Conservation (phyloP, 495 filamentous ascomycete species). For the Thozetella sp. region DNA sequence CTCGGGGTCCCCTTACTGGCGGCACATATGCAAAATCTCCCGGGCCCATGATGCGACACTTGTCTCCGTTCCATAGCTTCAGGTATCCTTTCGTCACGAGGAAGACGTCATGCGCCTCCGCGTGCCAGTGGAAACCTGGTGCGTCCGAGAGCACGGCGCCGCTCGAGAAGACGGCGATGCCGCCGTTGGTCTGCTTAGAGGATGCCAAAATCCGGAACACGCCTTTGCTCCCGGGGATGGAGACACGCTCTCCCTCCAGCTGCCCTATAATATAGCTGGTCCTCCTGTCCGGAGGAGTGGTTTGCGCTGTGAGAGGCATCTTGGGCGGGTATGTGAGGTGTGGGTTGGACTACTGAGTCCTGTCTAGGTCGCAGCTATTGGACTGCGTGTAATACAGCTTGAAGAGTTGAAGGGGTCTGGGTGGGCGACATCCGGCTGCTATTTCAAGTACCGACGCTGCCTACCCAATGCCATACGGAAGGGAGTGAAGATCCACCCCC, state of each 20-base stretch:
- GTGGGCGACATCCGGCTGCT: too few relatives aligned
- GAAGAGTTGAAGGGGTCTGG: too few relatives aligned
- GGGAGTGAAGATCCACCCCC: too few relatives aligned
- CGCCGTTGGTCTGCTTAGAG: slow-evolving; percentile 42
- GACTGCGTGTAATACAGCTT: too few relatives aligned
- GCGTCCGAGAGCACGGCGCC: slow-evolving; percentile 41
- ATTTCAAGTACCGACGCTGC: too few relatives aligned
- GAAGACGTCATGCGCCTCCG: slow-evolving; percentile 50
- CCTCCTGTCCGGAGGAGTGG: not conserved
- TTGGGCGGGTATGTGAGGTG: slow-evolving; percentile 1
- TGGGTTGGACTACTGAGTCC: not conserved
- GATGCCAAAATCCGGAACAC: slow-evolving; percentile 40
- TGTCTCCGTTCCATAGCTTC: slow-evolving; percentile 48
- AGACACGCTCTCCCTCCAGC: slow-evolving; percentile 5
- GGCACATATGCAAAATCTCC: slow-evolving; percentile 53
- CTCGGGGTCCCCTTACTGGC: slow-evolving; percentile 14
- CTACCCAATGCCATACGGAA: too few relatives aligned
- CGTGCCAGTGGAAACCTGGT: slow-evolving; percentile 49
- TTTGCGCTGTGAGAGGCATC: slow-evolving; percentile 2
- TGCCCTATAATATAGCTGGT: slow-evolving; percentile 6
- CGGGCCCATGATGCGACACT: slow-evolving; percentile 42
- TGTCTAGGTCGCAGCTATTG: too few relatives aligned
- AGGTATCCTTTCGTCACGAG: slow-evolving; percentile 46
- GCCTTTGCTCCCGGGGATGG: slow-evolving; percentile 9
- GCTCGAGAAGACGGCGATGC: slow-evolving; percentile 48